Evolutionary conservation across 164 flowering plant species (phyloP).

Genomic region (Macadamia tetraphylla): DNA sequence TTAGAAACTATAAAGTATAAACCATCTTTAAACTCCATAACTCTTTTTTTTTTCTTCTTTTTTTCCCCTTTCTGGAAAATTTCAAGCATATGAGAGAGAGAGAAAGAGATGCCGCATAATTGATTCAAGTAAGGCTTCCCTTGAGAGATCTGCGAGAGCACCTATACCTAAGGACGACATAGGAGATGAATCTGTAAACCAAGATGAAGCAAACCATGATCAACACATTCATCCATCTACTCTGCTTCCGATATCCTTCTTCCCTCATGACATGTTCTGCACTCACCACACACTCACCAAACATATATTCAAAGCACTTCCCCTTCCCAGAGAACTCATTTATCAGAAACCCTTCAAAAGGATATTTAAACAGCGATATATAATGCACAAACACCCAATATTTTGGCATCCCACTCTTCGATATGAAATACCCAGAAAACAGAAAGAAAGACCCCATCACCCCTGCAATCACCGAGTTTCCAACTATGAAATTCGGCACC

Average conservation of each 20-base stretch:
- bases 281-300: constrained; percentile 56
- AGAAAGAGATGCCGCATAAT: not conserved
- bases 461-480: constrained; percentile 79
- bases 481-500: constrained; percentile 90
- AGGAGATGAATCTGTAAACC: constrained; percentile 78
- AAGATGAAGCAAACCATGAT: constrained; percentile 73
- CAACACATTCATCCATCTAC: constrained; percentile 70
- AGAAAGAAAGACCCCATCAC: constrained; percentile 93
- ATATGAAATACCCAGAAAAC: constrained; percentile 92
- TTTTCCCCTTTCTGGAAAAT: too few relatives aligned
- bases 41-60: too few relatives aligned
- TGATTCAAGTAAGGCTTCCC: constrained; percentile 13
- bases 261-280: constrained; percentile 78
- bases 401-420: constrained; percentile 63
- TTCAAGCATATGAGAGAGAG: too few relatives aligned
- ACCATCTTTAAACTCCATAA: too few relatives aligned
- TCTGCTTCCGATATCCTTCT: constrained; percentile 63
- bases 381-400: constrained; percentile 96
- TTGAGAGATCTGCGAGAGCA: constrained; percentile 53
- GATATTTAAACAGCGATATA: constrained; percentile 85
- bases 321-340: constrained; percentile 71
- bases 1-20: too few relatives aligned
- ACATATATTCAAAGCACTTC: constrained; percentile 68
- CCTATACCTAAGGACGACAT: constrained; percentile 74
- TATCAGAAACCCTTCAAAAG: constrained; percentile 88